Conservation (phyloP, 305 asterid species). For the Nicotiana rustica region DNA sequence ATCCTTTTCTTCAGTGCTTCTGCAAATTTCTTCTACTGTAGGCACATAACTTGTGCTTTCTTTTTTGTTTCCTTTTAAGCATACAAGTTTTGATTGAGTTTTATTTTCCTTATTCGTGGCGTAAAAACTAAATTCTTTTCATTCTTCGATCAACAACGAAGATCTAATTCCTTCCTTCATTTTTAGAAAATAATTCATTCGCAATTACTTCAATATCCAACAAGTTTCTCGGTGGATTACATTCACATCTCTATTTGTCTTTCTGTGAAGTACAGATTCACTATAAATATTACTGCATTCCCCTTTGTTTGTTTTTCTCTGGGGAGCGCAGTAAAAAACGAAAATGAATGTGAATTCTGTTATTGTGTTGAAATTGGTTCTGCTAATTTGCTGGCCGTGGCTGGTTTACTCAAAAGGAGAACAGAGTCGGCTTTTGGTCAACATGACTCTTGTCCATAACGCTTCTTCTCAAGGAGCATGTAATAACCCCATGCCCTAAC, state of each 20-base stretch:
- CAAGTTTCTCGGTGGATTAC: background rate
- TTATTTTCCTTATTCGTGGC: background rate
- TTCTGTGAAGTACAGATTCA: background rate
- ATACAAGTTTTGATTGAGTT: background rate
- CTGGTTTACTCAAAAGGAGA: constrained; percentile 41
- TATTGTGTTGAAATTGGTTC: constrained; percentile 36
- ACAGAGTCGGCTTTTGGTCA: constrained; percentile 55
- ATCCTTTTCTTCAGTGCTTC: background rate
- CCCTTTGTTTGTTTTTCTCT: background rate
- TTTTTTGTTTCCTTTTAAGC: background rate
- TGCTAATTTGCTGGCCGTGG: constrained; percentile 54
- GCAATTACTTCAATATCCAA: background rate
- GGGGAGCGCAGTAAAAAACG: background rate
- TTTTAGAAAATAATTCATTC: background rate
- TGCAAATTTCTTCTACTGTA: background rate
- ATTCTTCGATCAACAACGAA: background rate
- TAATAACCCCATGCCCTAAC: constrained; percentile 28
- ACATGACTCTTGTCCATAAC: constrained; percentile 79
- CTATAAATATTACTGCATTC: background rate
- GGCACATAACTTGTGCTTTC: background rate
- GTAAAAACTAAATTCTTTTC: background rate
- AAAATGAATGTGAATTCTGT: constrained; percentile 44
- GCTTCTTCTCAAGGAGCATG: constrained; percentile 79
- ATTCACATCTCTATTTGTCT: background rate
- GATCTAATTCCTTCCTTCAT: constrained; percentile 14